These are phyloP conservation scores for Penstemon davidsonii DNA, from an alignment of 257 asterid species.

Conservation along the genomic window DNA sequence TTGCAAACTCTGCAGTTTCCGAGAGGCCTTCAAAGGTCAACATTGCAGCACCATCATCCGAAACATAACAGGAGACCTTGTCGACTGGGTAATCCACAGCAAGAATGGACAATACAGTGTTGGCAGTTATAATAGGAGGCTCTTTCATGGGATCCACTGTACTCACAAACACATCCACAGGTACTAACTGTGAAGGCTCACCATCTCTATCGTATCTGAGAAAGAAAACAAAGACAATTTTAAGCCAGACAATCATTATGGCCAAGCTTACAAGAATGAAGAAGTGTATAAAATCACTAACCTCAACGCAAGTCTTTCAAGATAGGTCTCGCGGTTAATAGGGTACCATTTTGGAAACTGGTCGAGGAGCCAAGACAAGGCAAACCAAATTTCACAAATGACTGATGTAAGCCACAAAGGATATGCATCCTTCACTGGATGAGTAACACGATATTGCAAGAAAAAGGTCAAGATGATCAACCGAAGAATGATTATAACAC, in stretches of 20 bases:
- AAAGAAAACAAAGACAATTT: conserved; percentile 8
- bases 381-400: conserved; percentile 78
- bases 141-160: conserved; percentile 80
- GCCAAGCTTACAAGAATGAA: conserved; percentile 15
- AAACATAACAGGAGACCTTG: conserved; percentile 68
- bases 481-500: conserved; percentile 63
- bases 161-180: conserved; percentile 69
- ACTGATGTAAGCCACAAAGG: conserved; percentile 77
- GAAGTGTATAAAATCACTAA: conserved; percentile 23
- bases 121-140: conserved; percentile 73
- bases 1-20: conserved; percentile 72
- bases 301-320: conserved; percentile 69
- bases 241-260: background rate
- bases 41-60: conserved; percentile 82
- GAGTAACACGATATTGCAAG: conserved; percentile 67
- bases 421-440: conserved; percentile 75
- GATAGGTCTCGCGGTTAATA: conserved; percentile 63
- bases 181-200: conserved; percentile 68
- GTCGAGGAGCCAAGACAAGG: conserved; percentile 69
- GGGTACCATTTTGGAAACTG: conserved; percentile 77
- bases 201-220: conserved; percentile 67
- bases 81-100: conserved; percentile 73
- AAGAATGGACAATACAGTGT: conserved; percentile 69
- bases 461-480: conserved; percentile 64
- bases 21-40: conserved; percentile 68